These are phyloP conservation scores for Emergomyces pasteurianus DNA, from an alignment of 2,329 filamentous ascomycete species.

Conservation along the genomic window DNA sequence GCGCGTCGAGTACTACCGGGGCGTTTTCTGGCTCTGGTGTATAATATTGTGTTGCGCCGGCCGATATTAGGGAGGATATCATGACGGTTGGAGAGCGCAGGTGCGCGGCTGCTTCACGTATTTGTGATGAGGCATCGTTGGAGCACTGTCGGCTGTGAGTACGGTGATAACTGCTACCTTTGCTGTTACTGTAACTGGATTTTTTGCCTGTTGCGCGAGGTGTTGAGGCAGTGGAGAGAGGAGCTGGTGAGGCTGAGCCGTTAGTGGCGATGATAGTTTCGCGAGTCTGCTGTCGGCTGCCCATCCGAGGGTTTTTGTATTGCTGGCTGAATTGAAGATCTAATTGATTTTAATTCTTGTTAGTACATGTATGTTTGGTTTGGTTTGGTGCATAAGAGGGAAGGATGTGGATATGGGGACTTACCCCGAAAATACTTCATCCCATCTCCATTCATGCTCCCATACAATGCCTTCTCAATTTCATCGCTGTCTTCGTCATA, in stretches of 20 bases:
- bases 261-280: conserved; percentile 17
- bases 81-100: background rate
- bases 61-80: conserved; percentile 1
- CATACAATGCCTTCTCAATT: conserved; percentile 27
- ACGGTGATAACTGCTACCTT: background rate
- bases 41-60: background rate
- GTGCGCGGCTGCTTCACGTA: background rate
- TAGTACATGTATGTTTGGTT: conserved; percentile 10
- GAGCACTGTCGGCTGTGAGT: background rate
- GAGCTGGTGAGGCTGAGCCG: background rate
- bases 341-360: conserved; percentile 15
- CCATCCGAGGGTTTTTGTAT: background rate
- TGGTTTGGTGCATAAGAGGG: background rate
- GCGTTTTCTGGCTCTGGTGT: background rate
- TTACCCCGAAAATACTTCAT: background rate
- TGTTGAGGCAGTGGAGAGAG: background rate
- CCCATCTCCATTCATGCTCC: conserved; percentile 22
- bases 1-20: background rate
- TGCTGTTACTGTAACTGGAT: background rate
- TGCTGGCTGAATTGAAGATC: background rate
- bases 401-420: background rate
- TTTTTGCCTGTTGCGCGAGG: background rate
- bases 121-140: background rate
- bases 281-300: conserved; percentile 22
- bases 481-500: conserved; percentile 29